Base-by-base conservation (phyloP, 2,329 filamentous ascomycete genomes). In the Aspergillus nomiae region DNA sequence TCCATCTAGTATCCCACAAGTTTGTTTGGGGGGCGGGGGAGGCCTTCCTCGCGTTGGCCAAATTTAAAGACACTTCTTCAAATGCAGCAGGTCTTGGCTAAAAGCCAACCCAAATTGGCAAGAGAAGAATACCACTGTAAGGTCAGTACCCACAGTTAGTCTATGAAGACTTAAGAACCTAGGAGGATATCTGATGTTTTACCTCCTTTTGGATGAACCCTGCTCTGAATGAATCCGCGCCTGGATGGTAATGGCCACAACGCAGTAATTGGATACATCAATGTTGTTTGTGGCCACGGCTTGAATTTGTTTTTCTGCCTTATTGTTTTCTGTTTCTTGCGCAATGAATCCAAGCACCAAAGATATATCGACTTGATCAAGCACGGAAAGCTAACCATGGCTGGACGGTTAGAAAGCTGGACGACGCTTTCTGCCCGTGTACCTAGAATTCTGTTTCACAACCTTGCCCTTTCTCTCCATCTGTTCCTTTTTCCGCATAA, bases 391-490 rank as follows among this genome's bases (percentile, higher is more conserved):
- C 41, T 12, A 34, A 24, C 38, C 4, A 19, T 19, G 30, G 30
- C 8, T 10, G 11, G 28, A 6, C 4, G 14, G 57, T 68, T 57
- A 97, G 76, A 96, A 97, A 36, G 88, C 88, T 60, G 89, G 82
- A 63, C 91, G 87, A 78, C 95, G 87, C 82, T 93, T 97, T 71
- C 95, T 85, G 34, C 94, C 95, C 0, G 94, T 98, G 77, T 97
- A 99, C 80, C 96, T 98, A 58, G 92, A 96, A 61, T 86, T 92
- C 1, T 89, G 82, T 83, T 98, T 98, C 70, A 98, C 94, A 32
- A 98, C 86, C 83, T 95, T 97, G 53, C 95, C 95, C 80, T 97
- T 97, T 65, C 88, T 85, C 79, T 96, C 91, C 91, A 97, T 95
- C 81, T 97, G 92, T 68, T 82, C 94, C 83, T 97, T 97, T 77